phyloP scores from a whole-genome alignment of 192 early-diverging fungal genomes.

The Chytriomyces sp. region DNA sequence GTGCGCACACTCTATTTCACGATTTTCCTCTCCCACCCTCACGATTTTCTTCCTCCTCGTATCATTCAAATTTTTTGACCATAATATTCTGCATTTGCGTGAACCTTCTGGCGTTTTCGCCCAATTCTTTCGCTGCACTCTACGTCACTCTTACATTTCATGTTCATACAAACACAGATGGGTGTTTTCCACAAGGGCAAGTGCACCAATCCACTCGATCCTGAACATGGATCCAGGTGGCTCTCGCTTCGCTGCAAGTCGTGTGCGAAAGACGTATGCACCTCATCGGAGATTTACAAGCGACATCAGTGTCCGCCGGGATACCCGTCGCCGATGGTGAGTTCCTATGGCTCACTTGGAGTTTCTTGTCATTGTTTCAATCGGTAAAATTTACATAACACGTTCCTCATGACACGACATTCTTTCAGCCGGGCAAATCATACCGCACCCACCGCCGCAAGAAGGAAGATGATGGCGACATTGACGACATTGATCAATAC shows the following conservation, averaged over 20 bases:
- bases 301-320: constrained; percentile 30
- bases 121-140: too few species aligned
- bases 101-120: too few species aligned
- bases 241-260: constrained; percentile 26
- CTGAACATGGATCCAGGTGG: constrained; percentile 26
- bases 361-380: not conserved
- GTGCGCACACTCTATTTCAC: not conserved
- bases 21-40: not conserved
- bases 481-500: constrained; percentile 29
- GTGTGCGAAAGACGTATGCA: constrained; percentile 29
- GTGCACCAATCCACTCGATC: constrained; percentile 26
- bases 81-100: too few species aligned
- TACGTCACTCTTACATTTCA: too few species aligned
- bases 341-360: not conserved
- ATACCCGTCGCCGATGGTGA: constrained; percentile 23
- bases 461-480: constrained; percentile 31
- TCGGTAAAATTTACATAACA: not conserved
- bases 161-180: too few species aligned
- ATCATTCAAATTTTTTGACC: not conserved
- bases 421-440: constrained; percentile 19
- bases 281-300: constrained; percentile 23
- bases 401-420: not conserved
- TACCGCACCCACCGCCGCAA: constrained; percentile 31
- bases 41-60: not conserved
- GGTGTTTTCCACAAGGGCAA: constrained; percentile 32